Base-by-base conservation (phyloP, 805 yeast genomes). In the Phaffomyces opuntiae region DNA sequence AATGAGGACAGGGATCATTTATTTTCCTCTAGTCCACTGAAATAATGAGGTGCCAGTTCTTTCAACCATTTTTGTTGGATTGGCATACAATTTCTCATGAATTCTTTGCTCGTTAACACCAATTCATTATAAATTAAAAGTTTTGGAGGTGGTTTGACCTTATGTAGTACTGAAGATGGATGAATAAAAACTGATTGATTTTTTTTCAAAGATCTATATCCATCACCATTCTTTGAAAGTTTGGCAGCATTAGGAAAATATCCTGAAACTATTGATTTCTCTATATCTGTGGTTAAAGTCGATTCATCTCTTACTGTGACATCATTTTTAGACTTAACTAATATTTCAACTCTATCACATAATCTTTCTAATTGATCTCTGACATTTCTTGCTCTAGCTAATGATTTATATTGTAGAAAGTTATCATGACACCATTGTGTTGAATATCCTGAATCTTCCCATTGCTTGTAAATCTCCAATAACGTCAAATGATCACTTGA, bases 221-320 rank as follows among this genome's bases (percentile, higher is more conserved):
- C 72, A 45, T 81, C 86, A 35, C 87, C 81, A n/a, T 83, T 78
- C 70, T 85, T 87, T 68, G 91, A 72, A 24, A 87, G 64, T 36
- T 77, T 89, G 24, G 97, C 98, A 40, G 87, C 95, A 68, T 93
- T 97, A 93, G 95, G 89, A 72, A 93, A 93, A 63, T 87, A 89
- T 1, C 99, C 99, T 4, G 89, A 77, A 3, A 87, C 78, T 45
- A 93, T 69, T 0, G 98, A 93, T 62, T 84, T 87, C 51, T 95
- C 75, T 51, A 93, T 81, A 54, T 87, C 84, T 49, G 74, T 77
- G 61, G 81, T 81, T 63, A 84, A 82, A 34, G 76, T 36, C 35
- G 27, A 17, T 35, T 42, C 25, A 59, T 65, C 9, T 59, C 55
- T n/a, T 5, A 55, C 56, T 5, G 58, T 52, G 6, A 62, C 59